These are phyloP conservation scores for Tolypocladium inflatum DNA, from an alignment of 2,329 filamentous ascomycete genomes.

Conservation along the genomic window DNA sequence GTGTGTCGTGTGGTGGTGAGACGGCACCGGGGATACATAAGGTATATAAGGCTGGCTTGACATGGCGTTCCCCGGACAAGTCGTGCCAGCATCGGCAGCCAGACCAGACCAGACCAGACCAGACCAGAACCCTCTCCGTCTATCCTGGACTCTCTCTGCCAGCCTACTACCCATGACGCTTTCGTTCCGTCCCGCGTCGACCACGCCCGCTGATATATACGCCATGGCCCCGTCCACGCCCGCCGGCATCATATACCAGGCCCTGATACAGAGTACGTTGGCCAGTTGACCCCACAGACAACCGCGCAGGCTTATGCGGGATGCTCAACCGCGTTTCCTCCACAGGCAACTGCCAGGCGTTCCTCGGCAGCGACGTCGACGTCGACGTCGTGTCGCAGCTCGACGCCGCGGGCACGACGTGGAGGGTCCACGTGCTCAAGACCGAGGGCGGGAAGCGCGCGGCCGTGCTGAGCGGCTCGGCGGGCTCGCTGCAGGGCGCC, in stretches of 20 bases:
- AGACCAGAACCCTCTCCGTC: background rate
- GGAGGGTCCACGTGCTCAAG: slow-evolving; percentile 16
- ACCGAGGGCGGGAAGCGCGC: slow-evolving; percentile 14
- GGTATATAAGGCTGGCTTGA: background rate
- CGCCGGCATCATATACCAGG: slow-evolving; percentile 3
- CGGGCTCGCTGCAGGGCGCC: slow-evolving; percentile 19
- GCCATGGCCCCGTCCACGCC: background rate
- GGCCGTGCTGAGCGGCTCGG: slow-evolving; percentile 18
- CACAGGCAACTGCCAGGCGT: slow-evolving; percentile 17
- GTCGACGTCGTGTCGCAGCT: slow-evolving; percentile 14
- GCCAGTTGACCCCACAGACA: too few relatives aligned
- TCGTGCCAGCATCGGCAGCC: background rate
- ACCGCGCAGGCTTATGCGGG: background rate
- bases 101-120: background rate
- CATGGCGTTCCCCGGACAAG: background rate
- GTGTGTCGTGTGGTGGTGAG: too few relatives aligned
- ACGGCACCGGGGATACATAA: background rate
- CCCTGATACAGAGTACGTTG: slow-evolving; percentile 4
- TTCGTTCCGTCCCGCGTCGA: background rate
- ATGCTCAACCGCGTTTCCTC: background rate
- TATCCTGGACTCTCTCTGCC: background rate
- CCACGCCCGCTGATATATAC: background rate
- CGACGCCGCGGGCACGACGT: slow-evolving; percentile 10
- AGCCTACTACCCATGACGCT: background rate
- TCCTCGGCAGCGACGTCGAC: slow-evolving; percentile 12